Conservation (phyloP, 306 rosid genomes). For the Styphnolobium japonicum region DNA sequence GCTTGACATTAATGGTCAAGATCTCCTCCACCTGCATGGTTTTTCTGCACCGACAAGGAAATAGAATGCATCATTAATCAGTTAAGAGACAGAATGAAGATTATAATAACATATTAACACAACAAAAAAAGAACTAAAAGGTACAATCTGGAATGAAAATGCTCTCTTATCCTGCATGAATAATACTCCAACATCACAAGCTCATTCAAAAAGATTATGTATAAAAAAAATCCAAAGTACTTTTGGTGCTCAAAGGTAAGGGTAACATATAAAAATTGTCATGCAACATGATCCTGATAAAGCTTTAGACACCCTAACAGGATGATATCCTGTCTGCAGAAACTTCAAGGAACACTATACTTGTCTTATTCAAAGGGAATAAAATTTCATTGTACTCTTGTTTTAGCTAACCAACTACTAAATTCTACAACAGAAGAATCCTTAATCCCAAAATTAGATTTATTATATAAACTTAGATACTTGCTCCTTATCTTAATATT, state of each 20-base stretch:
- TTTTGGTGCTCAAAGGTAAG: background rate
- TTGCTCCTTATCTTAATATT: no score
- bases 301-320: background rate
- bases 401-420: background rate
- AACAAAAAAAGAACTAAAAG: background rate
- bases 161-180: background rate
- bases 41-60: slow-evolving; percentile 36
- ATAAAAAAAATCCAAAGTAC: background rate
- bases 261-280: background rate
- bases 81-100: background rate
- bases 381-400: background rate
- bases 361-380: background rate
- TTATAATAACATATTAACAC: background rate
- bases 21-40: slow-evolving; percentile 54
- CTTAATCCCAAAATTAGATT: background rate
- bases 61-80: background rate
- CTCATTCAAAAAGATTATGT: background rate
- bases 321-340: background rate
- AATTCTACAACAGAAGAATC: background rate
- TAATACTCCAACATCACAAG: background rate
- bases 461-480: no score
- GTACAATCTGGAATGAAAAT: background rate
- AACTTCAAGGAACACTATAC: background rate
- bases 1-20: slow-evolving; percentile 52
- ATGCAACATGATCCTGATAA: background rate